Evolutionary conservation across 495 filamentous ascomycete species (phyloP).

Genomic region (Coniosporium apollinis): DNA sequence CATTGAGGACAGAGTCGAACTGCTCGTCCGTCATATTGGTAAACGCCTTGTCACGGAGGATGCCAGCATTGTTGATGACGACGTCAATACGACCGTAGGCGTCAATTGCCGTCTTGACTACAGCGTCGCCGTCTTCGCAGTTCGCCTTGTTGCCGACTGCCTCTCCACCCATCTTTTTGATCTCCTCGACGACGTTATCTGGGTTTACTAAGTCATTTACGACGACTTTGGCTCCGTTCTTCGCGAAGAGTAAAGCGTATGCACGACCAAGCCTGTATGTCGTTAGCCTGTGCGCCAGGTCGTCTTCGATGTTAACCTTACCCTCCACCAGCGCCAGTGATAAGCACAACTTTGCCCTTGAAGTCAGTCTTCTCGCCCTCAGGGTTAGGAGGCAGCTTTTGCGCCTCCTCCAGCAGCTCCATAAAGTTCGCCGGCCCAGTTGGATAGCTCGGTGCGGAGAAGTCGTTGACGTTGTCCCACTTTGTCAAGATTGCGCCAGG

Average conservation of each 20-base stretch:
- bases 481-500: constrained; percentile 73
- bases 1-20: constrained; percentile 84
- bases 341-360: constrained; percentile 75
- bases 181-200: constrained; percentile 83
- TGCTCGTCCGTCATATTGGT: constrained; percentile 89
- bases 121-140: constrained; percentile 82
- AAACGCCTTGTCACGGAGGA: constrained; percentile 95
- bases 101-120: constrained; percentile 87
- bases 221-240: constrained; percentile 74
- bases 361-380: constrained; percentile 69
- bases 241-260: constrained; percentile 84
- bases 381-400: constrained; percentile 52
- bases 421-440: constrained; percentile 82
- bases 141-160: constrained; percentile 87
- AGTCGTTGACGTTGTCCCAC: constrained; percentile 80
- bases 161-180: constrained; percentile 75
- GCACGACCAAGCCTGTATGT: constrained; percentile 61
- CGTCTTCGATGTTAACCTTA: constrained; percentile 21
- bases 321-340: constrained; percentile 86
- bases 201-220: constrained; percentile 93
- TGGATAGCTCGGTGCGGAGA: constrained; percentile 70
- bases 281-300: no score
- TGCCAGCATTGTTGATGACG: constrained; percentile 93
- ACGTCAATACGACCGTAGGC: constrained; percentile 88
- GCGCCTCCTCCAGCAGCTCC: constrained; percentile 66